These are phyloP conservation scores for Fraxinus baroniana DNA, from an alignment of 305 asterid genomes.

Conservation along the genomic window DNA sequence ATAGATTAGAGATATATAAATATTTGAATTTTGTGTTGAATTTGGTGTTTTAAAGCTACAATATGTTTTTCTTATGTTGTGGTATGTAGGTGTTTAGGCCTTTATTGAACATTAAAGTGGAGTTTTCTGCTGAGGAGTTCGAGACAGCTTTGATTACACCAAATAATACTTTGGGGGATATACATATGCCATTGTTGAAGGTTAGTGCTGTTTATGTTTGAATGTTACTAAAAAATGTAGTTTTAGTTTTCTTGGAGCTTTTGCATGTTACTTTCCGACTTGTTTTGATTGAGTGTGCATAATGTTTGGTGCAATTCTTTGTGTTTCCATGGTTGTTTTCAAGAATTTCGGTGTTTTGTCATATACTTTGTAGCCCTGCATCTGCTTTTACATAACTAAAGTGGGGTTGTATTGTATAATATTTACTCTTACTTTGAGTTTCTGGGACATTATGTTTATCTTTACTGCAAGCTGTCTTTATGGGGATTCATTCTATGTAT, in stretches of 20 bases:
- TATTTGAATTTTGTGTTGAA: constrained; percentile 17
- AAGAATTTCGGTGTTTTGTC: background rate
- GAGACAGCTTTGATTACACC: constrained; percentile 91
- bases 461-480: background rate
- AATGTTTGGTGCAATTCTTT: background rate
- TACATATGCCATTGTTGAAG: constrained; percentile 96
- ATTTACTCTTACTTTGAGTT: background rate
- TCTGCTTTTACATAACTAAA: background rate
- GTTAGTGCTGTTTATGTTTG: constrained; percentile 39
- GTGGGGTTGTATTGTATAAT: background rate
- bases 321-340: background rate
- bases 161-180: constrained; percentile 77
- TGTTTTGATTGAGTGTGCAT: background rate
- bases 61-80: constrained; percentile 19
- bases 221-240: background rate
- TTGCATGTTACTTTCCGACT: constrained; percentile 7
- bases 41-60: constrained; percentile 23
- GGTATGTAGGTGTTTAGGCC: constrained; percentile 77
- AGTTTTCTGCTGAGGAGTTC: constrained; percentile 89
- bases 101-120: constrained; percentile 80
- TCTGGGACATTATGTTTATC: background rate
- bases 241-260: constrained; percentile 15
- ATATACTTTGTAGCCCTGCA: background rate
- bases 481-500: background rate
- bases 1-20: constrained; percentile 5